Evolutionary conservation across 768 basidiomycete genomes (phyloP).

Genomic region (Gelatoporia subvermispora): DNA sequence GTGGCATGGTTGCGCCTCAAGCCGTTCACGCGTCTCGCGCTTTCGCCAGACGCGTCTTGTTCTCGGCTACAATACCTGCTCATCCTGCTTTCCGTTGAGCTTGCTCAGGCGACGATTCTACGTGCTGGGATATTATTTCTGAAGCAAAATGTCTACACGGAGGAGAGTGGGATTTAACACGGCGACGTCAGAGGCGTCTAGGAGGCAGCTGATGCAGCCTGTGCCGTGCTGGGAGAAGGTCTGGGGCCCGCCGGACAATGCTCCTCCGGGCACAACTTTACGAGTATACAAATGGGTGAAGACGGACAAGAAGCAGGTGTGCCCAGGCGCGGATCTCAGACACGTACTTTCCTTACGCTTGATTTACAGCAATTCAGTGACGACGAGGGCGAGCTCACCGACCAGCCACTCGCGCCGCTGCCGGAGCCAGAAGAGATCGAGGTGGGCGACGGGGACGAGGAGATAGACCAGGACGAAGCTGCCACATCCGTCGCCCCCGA

Average conservation of each 20-base stretch:
- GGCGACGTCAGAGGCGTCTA: conserved; percentile 74
- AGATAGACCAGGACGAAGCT: conserved; percentile 65
- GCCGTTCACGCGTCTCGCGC: too few species aligned
- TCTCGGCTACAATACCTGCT: too few species aligned
- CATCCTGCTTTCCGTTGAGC: too few species aligned
- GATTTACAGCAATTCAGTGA: conserved; percentile 75
- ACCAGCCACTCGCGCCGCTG: conserved; percentile 77
- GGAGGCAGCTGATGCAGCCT: conserved; percentile 83
- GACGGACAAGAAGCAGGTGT: conserved; percentile 75
- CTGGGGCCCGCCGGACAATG: conserved; percentile 58
- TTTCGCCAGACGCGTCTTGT: too few species aligned
- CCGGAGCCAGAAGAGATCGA: conserved; percentile 76
- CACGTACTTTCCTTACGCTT: neutral
- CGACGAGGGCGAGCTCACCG: conserved; percentile 75
- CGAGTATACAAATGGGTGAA: conserved; percentile 77
- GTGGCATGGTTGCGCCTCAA: too few species aligned
- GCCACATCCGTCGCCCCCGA: conserved; percentile 36
- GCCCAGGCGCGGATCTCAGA: too few species aligned
- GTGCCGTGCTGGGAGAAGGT: conserved; percentile 84
- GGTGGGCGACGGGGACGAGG: conserved; percentile 70
- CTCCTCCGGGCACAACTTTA: conserved; percentile 50
- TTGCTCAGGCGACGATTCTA: neutral
- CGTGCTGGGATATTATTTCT: too few species aligned
- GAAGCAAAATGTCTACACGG: conserved; percentile 55
- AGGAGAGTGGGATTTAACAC: conserved; percentile 73